phyloP scores from a whole-genome alignment of 306 rosid species.

The Cyclanthera cordifolia region DNA sequence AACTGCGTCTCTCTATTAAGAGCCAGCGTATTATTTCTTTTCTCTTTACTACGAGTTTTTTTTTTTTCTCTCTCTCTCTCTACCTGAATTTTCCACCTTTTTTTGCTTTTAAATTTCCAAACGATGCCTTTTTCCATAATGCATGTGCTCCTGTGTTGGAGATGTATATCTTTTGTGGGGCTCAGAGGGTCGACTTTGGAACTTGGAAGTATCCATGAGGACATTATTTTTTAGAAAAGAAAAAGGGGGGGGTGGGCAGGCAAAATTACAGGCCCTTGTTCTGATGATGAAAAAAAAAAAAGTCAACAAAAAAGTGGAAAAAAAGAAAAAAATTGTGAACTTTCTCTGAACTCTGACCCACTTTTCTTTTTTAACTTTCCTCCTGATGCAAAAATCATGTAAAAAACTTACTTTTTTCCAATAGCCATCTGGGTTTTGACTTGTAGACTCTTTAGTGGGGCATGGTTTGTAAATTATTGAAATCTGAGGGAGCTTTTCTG shows the following conservation, averaged over 20 bases:
- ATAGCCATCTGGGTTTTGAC: not conserved
- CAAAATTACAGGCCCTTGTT: too few relatives aligned
- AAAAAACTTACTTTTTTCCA: not conserved
- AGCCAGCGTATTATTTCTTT: conserved; percentile 49
- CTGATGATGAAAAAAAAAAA: too few relatives aligned
- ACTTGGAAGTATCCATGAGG: conserved; percentile 38
- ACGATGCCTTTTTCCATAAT: conserved; percentile 14
- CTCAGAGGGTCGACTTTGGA: too few relatives aligned
- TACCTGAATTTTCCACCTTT: not conserved
- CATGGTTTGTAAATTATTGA: not conserved
- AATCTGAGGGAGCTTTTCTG: not conserved
- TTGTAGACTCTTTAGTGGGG: too few relatives aligned
- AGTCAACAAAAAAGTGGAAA: too few relatives aligned
- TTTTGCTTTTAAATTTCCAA: not conserved
- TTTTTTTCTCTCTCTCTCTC: not conserved
- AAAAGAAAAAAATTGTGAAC: too few relatives aligned
- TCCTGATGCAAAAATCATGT: not conserved
- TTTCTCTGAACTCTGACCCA: too few relatives aligned
- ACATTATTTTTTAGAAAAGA: conserved; percentile 24
- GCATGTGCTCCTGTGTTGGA: conserved; percentile 22
- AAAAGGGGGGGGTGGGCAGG: too few relatives aligned
- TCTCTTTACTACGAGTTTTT: not conserved
- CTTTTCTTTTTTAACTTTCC: not conserved
- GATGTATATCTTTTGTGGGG: conserved; percentile 15
- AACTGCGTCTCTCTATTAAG: conserved; percentile 88